Conservation (phyloP, 352 stramenopile species). For the Phytophthora capsici region DNA sequence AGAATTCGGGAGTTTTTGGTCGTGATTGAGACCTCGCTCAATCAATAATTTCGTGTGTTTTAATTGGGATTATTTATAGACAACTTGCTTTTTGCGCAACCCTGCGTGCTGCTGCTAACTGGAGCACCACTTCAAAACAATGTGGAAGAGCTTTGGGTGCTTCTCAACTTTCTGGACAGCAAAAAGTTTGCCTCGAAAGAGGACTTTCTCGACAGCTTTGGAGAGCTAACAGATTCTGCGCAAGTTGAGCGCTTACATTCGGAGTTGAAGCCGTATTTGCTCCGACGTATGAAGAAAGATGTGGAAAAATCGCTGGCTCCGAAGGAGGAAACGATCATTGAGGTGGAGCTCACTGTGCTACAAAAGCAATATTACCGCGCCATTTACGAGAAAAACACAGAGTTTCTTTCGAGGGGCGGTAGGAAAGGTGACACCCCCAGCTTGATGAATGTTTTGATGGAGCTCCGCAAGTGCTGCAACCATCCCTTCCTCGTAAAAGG, state of each 20-base stretch:
- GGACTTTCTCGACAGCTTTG: conserved; percentile 94
- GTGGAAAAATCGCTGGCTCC: conserved; percentile 89
- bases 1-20: too few species aligned
- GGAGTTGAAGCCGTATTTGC: conserved; percentile 85
- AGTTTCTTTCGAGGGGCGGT: conserved; percentile 84
- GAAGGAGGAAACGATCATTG: conserved; percentile 92
- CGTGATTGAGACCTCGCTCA: too few species aligned
- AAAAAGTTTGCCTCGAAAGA: conserved; percentile 94
- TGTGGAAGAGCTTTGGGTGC: conserved; percentile 95
- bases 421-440: conserved; percentile 79
- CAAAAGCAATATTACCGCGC: conserved; percentile 93
- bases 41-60: too few species aligned
- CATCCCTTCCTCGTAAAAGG: conserved; percentile 94
- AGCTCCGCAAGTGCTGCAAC: conserved; percentile 96
- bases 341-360: conserved; percentile 91
- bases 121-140: conserved; percentile 93
- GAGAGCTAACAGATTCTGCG: conserved; percentile 91
- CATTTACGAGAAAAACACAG: conserved; percentile 94
- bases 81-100: too few species aligned
- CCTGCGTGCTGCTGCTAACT: conserved; percentile 92
- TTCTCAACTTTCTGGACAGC: conserved; percentile 98
- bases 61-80: too few species aligned
- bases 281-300: conserved; percentile 91
- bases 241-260: conserved; percentile 89
- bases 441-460: conserved; percentile 94